Percentiles rank a stretch among this genome's conserved stretches.
Evolutionary conservation across 1,284 basidiomycete genomes (phyloP).

Genomic region (Peniophora sp.): DNA sequence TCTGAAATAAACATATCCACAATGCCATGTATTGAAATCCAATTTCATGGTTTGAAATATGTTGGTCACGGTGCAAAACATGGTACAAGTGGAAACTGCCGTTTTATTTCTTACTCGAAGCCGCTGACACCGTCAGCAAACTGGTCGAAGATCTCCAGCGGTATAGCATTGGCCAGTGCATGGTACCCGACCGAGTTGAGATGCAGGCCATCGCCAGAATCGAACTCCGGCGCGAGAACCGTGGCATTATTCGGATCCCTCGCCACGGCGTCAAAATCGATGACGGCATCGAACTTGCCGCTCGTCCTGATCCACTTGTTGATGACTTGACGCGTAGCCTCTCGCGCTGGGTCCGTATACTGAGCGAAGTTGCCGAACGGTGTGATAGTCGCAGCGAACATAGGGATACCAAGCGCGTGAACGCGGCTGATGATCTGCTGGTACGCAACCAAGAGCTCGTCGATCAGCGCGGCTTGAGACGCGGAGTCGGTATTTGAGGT

Average conservation of each 20-base stretch:
- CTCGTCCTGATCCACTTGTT: slow-evolving; percentile 35
- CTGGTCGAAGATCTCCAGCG: slow-evolving; percentile 27
- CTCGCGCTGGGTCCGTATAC: slow-evolving; percentile 30
- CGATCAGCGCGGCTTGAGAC: slow-evolving; percentile 28
- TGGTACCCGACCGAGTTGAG: slow-evolving; percentile 38
- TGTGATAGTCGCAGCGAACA: slow-evolving; percentile 44
- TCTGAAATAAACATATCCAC: no score
- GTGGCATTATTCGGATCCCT: slow-evolving; percentile 29
- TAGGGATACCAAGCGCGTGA: slow-evolving; percentile 32
- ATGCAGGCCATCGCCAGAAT: slow-evolving; percentile 41
- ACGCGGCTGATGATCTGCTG: slow-evolving; percentile 36
- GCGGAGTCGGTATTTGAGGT: slow-evolving; percentile 23
- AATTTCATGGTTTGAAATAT: no score
- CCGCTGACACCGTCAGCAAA: slow-evolving; percentile 19
- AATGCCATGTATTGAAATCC: no score
- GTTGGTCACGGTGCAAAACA: no score
- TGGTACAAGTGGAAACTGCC: no score
- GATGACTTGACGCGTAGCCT: slow-evolving; percentile 32
- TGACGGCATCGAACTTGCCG: slow-evolving; percentile 35
- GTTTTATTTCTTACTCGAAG: slow-evolving; percentile 18
- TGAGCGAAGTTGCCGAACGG: slow-evolving; percentile 33
- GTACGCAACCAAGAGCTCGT: slow-evolving; percentile 33
- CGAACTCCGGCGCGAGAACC: slow-evolving; percentile 28
- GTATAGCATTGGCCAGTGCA: slow-evolving; percentile 32
- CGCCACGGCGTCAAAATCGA: slow-evolving; percentile 39